Evolutionary conservation across 306 rosid genomes (phyloP), one percentile per base, ranked within the genome.

Genomic region (Acacia confusa): DNA sequence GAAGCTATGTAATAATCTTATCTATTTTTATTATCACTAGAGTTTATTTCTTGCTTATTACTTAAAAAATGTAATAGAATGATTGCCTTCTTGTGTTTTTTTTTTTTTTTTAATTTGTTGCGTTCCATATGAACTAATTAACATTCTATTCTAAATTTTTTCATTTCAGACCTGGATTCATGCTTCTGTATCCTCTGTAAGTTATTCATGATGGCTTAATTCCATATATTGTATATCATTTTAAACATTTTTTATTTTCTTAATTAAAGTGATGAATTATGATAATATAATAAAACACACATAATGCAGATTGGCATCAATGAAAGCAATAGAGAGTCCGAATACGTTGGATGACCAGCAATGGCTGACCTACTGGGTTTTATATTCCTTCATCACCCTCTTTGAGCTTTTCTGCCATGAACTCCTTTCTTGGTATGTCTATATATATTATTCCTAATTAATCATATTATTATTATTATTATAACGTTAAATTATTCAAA

Each of bases 131-230:
- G 0, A 5, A 52, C 17, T 16, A 16, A 19, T 19, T 84, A 60
- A 87, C 77, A 67, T 44, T 28, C 9, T 30, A 3, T 17, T 28
- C 3, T 78, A 72, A 76, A 27, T 73, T 32, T 30, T 81, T 6
- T 67, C 36, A 72, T 74, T 60, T 17, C 94, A 94, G 98, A 85
- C 98, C 98, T 27, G 97, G 89, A 65, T 78, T 90, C 15, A 80
- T 89, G 94, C 98, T 94, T 85, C 77, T 94, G 57, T 94, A 67
- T 80, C 98, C 98, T 30, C 79, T 94, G 98, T 94, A 90, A 92
- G 98, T 89, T 14, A 19, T 60, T 60, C 4, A 3, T 60, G 34
- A 12, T 55, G 61, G 25, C 16, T 32, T 34, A 17, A 64, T 30
- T 64, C 69, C 15, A 8, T 57, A n/a, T 53, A 14, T 47, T 2